A percentile compares a stretch with the other conserved stretches of the same genome.
phyloP scores from a whole-genome alignment of 2,329 filamentous ascomycete genomes.

The Aquanectria penicillioides region DNA sequence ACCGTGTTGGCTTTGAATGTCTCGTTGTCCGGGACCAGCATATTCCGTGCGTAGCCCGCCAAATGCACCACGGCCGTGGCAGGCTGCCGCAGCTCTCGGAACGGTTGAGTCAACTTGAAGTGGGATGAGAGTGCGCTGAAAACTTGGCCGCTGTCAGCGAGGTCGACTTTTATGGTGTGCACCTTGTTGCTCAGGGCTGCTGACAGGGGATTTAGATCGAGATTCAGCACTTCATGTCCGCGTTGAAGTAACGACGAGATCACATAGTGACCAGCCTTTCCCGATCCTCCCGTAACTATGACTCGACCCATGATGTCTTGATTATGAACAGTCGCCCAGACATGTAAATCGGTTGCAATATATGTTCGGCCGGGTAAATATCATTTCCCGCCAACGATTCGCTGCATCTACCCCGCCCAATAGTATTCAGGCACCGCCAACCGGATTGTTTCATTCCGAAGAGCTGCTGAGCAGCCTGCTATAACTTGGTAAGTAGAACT shows the following conservation, averaged over 20 bases:
- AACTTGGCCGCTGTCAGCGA: slow-evolving; percentile 50
- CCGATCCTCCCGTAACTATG: slow-evolving; percentile 49
- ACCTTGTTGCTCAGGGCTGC: slow-evolving; percentile 28
- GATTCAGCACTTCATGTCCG: slow-evolving; percentile 49
- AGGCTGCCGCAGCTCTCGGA: slow-evolving; percentile 45
- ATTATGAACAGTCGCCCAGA: no score
- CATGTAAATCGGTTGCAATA: no score
- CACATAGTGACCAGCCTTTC: slow-evolving; percentile 48
- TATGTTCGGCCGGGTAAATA: no score
- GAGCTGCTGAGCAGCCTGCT: no score
- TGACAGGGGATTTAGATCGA: slow-evolving; percentile 45
- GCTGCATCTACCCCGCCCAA: no score
- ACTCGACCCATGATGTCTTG: slow-evolving; percentile 21
- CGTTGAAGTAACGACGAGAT: slow-evolving; percentile 44
- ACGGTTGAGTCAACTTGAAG: slow-evolving; percentile 54
- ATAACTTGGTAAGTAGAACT: no score
- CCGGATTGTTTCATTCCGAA: no score
- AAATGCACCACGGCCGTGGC: slow-evolving; percentile 73
- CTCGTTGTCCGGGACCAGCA: slow-evolving; percentile 70
- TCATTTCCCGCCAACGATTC: no score
- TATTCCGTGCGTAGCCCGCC: slow-evolving; percentile 66
- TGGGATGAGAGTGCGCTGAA: slow-evolving; percentile 55
- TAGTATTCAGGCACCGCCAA: no score
- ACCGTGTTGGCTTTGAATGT: slow-evolving; percentile 65
- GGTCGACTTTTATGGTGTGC: slow-evolving; percentile 47